Evolutionary conservation across 202 grass and related monocot species (phyloP), one percentile per base, ranked within the genome.

Genomic region (Elaeis oleifera): DNA sequence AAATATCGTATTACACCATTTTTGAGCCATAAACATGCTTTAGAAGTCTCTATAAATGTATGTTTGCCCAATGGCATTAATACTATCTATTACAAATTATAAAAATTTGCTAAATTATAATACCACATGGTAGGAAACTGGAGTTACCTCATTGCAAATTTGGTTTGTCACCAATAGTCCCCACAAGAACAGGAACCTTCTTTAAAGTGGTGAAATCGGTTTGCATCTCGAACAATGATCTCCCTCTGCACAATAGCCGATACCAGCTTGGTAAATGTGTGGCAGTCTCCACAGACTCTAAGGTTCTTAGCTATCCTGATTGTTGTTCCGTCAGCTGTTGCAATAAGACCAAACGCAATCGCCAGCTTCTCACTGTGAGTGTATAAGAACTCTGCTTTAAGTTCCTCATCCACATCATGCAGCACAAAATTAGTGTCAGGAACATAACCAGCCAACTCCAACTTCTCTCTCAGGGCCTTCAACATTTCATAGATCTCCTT

Each of bases 391-490:
- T 20, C 72, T 23, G 72, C 62, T 59, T 75, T 75, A 25, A 75
- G 62, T 66, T 75, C 72, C 32, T 75, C 72, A 60, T 75, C 72
- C 22, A 75, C 23, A 13, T 75, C 72, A 75, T 75, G 72, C 25
- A 75, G 72, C 23, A 75, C 72, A 52, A 75, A 75, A 11, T 75
- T 51, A 5, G 72, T 75, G 59, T 75, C 54, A 59, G 72, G 72
- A 31, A 67, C 24, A 32, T 75, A 75, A 14, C 72, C 72, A 23
- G 55, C 62, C 54, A 59, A 51, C 48, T 75, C 54, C 63, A 75
- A 59, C 72, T 75, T 75, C 72, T 75, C 63, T n/a, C 49, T 67
- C 17, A 75, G 48, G 22, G 36, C 22, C 21, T 67, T 59, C 44
- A 75, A 22, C 55, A 58, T 60, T 15, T 59, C 28, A 31, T 67